Evolutionary conservation across 1,284 basidiomycete species (phyloP).

Genomic region (Lentinula novae-zelandiae): DNA sequence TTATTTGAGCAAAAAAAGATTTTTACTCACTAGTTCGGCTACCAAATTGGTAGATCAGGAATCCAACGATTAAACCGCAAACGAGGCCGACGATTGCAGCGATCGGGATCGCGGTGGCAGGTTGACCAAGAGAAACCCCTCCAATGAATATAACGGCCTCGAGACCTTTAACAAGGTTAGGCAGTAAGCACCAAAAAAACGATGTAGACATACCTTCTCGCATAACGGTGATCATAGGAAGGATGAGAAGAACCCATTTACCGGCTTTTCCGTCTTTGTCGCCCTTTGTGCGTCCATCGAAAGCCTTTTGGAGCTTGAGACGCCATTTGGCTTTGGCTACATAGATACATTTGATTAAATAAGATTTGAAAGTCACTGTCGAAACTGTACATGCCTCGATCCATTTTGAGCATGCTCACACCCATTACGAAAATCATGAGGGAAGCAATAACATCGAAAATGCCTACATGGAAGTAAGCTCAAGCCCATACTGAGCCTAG

Average conservation of each 20-base stretch:
- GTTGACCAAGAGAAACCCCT: constrained; percentile 82
- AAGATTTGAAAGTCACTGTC: not conserved
- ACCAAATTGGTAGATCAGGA: constrained; percentile 73
- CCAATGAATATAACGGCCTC: constrained; percentile 94
- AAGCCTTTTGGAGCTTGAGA: constrained; percentile 79
- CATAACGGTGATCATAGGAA: constrained; percentile 87
- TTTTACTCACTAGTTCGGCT: constrained; percentile 58
- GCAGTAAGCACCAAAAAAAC: constrained; percentile 11
- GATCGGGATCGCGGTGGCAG: constrained; percentile 83
- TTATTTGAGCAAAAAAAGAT: not conserved
- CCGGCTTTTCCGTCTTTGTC: constrained; percentile 48
- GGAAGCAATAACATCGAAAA: constrained; percentile 79
- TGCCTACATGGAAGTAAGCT: constrained; percentile 43
- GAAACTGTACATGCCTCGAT: constrained; percentile 34
- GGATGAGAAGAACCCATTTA: constrained; percentile 83
- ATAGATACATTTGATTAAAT: not conserved
- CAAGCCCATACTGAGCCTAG: not conserved
- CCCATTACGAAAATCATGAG: constrained; percentile 85
- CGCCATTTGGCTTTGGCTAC: constrained; percentile 85
- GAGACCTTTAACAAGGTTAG: constrained; percentile 41
- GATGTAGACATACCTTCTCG: constrained; percentile 66
- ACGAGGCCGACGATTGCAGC: constrained; percentile 83
- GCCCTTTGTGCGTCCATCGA: constrained; percentile 43
- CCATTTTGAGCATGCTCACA: constrained; percentile 72
- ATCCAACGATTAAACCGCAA: constrained; percentile 67